Evolutionary conservation across 2,329 filamentous ascomycete genomes (phyloP).

Genomic region (Lasiodiplodia theobromae): DNA sequence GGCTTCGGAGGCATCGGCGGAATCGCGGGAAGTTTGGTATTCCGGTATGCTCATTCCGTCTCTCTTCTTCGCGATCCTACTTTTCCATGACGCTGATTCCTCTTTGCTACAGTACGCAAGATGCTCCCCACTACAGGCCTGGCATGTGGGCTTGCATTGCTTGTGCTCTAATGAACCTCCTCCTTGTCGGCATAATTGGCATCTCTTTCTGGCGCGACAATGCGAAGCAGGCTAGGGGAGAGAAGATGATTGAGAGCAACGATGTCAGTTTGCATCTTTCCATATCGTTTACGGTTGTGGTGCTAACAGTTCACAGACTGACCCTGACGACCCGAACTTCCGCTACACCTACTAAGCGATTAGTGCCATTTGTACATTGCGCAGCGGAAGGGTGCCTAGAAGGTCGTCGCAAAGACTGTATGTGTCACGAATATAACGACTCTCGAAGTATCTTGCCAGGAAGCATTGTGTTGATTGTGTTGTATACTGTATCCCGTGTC

Average conservation of each 20-base stretch:
- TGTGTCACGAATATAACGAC: constrained; percentile 16
- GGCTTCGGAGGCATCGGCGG: constrained; percentile 80
- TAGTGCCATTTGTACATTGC: not conserved
- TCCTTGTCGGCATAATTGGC: constrained; percentile 43
- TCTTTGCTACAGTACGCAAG: constrained; percentile 40
- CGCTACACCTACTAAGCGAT: constrained; percentile 25
- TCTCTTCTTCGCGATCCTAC: not conserved
- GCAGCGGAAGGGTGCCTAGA: not conserved
- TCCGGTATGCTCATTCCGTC: constrained; percentile 48
- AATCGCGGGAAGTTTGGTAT: constrained; percentile 77
- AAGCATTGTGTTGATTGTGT: not conserved
- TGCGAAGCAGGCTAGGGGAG: constrained; percentile 48
- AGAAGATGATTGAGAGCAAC: constrained; percentile 50
- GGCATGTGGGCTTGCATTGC: constrained; percentile 50
- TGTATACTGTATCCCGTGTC: not conserved
- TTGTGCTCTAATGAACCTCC: constrained; percentile 45
- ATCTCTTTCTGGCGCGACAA: constrained; percentile 47
- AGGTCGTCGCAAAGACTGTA: not conserved
- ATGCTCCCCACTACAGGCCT: constrained; percentile 45
- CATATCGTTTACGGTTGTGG: no score
- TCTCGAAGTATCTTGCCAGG: not conserved
- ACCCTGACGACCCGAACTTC: constrained; percentile 22
- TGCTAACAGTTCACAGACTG: constrained; percentile 4
- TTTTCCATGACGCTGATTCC: not conserved
- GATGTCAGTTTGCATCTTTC: constrained; percentile 37